Base-by-base conservation (phyloP, 139 green algal genomes). In the Chlamydomonas applanata region DNA sequence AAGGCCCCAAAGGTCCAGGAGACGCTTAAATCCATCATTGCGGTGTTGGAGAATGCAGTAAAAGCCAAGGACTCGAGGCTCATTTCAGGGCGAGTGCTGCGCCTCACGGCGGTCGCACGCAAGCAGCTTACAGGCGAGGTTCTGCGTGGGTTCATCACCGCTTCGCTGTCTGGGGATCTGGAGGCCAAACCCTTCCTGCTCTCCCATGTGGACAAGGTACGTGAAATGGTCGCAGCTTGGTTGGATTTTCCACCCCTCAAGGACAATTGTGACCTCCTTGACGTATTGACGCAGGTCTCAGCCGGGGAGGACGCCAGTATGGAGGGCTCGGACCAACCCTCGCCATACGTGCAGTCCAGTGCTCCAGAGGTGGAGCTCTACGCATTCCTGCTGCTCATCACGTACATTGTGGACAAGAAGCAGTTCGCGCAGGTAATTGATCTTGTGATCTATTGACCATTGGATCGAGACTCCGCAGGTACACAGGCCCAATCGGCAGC, bases 301-400 rank as follows among this genome's bases (percentile, higher is more conserved):
- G 24, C 61, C 17, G 61, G 64, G 9, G 71, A 66, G 54, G 71
- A 61, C 3, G 64, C 78, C 29, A 34, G 59, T 13, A 66, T 75
- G 36, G 40, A 59, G 35, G 9, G 9, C 30, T 11, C 33, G 30
- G 44, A 33, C 4, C 25, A 9, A 56, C 34, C 34, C 20, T 36
- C 34, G 24, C 30, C 54, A 11, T 22, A 44, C 25, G 30, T 40
- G 56, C 40, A 49, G 40, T 49, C 40, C 7, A 71, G 25, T 40
- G 73, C 68, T 11, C 93, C 95, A 2, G 94, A 98, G 85, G 83
- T 93, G 19, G 95, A 99, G 85, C 74, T 90, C 32, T 97, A 94
- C 59, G 74, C 78, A 2, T 94, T 91, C 74, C 82, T 98, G 40
- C 76, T 98, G 4, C 82, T 88, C 24, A 72, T 96, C 25, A 83